A percentile compares a stretch with the other conserved stretches of the same genome.
Evolutionary conservation across 2,329 filamentous ascomycete genomes (phyloP).

Genomic region (Arthroderma sp.): DNA sequence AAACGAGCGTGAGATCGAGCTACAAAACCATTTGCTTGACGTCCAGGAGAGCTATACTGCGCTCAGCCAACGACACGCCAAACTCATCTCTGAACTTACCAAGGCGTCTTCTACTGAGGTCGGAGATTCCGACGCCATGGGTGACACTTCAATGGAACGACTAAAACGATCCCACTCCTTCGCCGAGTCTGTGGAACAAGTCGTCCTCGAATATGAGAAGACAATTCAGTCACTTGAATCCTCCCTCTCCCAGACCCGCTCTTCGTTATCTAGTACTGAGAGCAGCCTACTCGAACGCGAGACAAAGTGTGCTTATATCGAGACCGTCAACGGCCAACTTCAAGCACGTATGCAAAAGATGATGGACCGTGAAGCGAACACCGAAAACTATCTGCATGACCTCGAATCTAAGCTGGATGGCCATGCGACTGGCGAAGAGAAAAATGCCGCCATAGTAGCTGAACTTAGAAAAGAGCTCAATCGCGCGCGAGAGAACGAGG

Average conservation of each 20-base stretch:
- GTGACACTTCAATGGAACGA: constrained; percentile 72
- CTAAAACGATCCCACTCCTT: constrained; percentile 93
- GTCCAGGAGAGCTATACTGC: constrained; percentile 89
- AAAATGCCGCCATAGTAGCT: constrained; percentile 70
- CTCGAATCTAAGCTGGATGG: constrained; percentile 83
- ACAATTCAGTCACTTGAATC: constrained; percentile 90
- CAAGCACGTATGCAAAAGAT: constrained; percentile 85
- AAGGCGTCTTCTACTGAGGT: constrained; percentile 57
- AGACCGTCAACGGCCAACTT: constrained; percentile 82
- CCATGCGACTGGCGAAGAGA: constrained; percentile 83
- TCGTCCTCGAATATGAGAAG: constrained; percentile 96
- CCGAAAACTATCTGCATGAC: constrained; percentile 84
- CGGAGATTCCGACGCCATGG: constrained; percentile 40
- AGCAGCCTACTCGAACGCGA: constrained; percentile 83
- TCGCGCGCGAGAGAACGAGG: constrained; percentile 78
- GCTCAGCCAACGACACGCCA: constrained; percentile 86
- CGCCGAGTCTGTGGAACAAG: constrained; percentile 86
- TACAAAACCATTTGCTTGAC: constrained; percentile 89
- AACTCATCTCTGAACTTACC: constrained; percentile 84
- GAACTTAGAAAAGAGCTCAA: constrained; percentile 87
- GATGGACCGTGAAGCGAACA: constrained; percentile 79
- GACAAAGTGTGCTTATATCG: constrained; percentile 81
- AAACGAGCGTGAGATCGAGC: constrained; percentile 72
- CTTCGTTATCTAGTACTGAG: constrained; percentile 72
- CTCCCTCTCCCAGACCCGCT: constrained; percentile 76